Conservation (phyloP, 495 filamentous ascomycete species). For the Neurospora pannonica region DNA sequence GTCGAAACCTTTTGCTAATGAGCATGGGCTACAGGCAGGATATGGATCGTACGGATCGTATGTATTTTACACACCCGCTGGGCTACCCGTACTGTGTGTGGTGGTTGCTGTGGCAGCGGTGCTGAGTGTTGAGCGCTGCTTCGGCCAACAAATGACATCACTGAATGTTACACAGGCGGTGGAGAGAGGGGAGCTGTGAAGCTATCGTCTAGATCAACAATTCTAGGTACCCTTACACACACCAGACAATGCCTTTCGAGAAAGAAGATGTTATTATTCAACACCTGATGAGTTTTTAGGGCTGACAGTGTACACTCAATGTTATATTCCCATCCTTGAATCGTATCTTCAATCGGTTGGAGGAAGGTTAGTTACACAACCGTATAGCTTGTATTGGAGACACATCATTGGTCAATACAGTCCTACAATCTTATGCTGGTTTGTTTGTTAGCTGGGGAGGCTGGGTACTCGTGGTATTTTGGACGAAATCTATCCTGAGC, state of each 20-base stretch:
- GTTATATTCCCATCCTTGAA: background rate
- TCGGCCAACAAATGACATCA: slow-evolving; percentile 13
- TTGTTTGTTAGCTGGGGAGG: no score
- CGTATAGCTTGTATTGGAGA: background rate
- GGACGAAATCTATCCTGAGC: no score
- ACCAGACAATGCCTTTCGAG: background rate
- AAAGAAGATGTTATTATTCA: background rate
- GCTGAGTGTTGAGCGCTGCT: slow-evolving; percentile 3
- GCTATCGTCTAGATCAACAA: background rate
- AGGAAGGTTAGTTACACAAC: background rate
- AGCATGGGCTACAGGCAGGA: background rate
- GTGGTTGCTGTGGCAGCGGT: background rate
- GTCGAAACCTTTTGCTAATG: background rate
- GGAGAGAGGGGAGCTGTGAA: background rate
- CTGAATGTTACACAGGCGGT: background rate
- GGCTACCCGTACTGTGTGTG: background rate
- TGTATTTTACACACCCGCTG: background rate
- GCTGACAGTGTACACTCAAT: background rate
- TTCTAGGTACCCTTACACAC: background rate
- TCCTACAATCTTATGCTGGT: background rate
- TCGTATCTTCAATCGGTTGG: background rate
- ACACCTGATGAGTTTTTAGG: background rate
- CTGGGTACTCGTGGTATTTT: background rate
- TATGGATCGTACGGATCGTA: background rate
- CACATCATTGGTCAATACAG: background rate